A percentile compares a stretch with the other conserved stretches of the same genome.
phyloP scores from a whole-genome alignment of 225 moss, liverwort and hornwort genomes.

The Physcomitrellopsis africana region DNA sequence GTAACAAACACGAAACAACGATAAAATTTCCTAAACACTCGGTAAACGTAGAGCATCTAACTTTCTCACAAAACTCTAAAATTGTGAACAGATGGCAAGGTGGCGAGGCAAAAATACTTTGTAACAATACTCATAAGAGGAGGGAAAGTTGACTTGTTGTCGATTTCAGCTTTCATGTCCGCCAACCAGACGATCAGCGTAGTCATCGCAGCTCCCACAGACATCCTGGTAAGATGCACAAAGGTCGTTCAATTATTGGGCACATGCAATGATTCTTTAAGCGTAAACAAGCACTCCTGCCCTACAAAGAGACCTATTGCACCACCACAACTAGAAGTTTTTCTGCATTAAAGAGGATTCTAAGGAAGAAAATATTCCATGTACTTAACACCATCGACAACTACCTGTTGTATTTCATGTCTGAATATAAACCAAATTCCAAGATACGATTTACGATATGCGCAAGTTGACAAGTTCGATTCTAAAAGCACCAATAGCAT shows the following conservation, averaged over 20 bases:
- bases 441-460: background rate
- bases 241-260: background rate
- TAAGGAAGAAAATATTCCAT: background rate
- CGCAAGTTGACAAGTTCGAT: background rate
- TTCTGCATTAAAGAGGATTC: background rate
- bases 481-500: background rate
- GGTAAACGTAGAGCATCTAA: background rate
- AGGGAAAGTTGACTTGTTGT: constrained; percentile 62
- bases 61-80: background rate
- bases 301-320: background rate
- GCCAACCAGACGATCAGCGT: constrained; percentile 82
- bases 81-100: background rate
- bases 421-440: background rate
- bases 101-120: constrained; percentile 52
- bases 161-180: constrained; percentile 62
- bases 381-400: background rate
- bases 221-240: constrained; percentile 70
- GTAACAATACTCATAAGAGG: constrained; percentile 89
- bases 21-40: background rate
- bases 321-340: background rate
- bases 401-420: background rate
- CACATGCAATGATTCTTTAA: too few species aligned
- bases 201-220: constrained; percentile 87
- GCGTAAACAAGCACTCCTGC: too few species aligned
- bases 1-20: background rate